phyloP scores from a whole-genome alignment of 129 eudicot genomes.

The Kitagawia praeruptora region DNA sequence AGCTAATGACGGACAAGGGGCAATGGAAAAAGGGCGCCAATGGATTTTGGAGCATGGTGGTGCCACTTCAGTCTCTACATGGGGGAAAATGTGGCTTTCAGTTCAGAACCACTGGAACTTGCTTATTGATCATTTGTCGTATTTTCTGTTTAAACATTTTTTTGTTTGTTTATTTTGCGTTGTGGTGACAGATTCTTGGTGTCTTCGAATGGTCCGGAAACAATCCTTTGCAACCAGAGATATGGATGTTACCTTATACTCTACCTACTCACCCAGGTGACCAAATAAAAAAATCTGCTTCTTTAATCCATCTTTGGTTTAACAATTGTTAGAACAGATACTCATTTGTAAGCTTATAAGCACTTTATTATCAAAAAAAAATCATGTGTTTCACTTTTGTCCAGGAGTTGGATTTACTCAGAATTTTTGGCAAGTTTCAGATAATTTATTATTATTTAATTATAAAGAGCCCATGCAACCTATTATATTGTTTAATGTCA shows the following conservation, averaged over 20 bases:
- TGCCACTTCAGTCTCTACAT: slow-evolving; percentile 81
- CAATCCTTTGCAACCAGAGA: slow-evolving; percentile 44
- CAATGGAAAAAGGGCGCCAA: slow-evolving; percentile 21
- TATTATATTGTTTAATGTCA: neutral
- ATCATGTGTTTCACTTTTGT: neutral
- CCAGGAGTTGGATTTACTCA: neutral
- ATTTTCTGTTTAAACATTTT: neutral
- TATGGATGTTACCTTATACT: slow-evolving; percentile 48
- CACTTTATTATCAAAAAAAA: too few relatives aligned
- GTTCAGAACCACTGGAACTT: slow-evolving; percentile 35
- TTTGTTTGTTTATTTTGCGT: slow-evolving; percentile 1
- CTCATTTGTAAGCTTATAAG: too few relatives aligned
- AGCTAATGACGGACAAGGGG: slow-evolving; percentile 17
- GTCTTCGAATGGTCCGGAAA: slow-evolving; percentile 37
- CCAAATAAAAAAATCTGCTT: neutral
- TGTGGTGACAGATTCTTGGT: slow-evolving; percentile 60
- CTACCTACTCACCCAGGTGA: slow-evolving; percentile 53
- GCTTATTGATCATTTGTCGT: neutral
- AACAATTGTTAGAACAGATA: too few relatives aligned
- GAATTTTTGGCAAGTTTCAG: neutral
- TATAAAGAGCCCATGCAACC: neutral
- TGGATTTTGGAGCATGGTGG: slow-evolving; percentile 71
- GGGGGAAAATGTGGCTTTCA: slow-evolving; percentile 99
- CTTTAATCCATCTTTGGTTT: neutral
- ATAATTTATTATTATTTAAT: too few relatives aligned